Percentiles rank a stretch among this genome's conserved stretches.
Conservation (phyloP, 2,329 filamentous ascomycete genomes). For the Aaosphaeria arxii region DNA sequence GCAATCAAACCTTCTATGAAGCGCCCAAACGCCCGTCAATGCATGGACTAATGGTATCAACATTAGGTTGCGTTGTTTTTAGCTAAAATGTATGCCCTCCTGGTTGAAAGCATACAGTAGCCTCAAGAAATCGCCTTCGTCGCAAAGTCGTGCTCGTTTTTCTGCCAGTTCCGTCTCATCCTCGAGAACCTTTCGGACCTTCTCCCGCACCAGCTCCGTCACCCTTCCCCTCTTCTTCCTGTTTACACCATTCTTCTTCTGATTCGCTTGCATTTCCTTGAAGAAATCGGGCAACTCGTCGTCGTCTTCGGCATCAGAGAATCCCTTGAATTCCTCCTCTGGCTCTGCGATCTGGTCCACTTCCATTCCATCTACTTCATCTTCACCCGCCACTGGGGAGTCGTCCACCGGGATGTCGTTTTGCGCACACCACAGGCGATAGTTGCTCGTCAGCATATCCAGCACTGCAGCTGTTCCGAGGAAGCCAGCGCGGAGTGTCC, state of each 20-base stretch:
- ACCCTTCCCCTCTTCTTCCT: constrained; percentile 76
- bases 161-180: constrained; percentile 77
- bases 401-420: constrained; percentile 77
- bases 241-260: constrained; percentile 50
- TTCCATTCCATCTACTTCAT: constrained; percentile 48
- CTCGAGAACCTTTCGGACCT: constrained; percentile 81
- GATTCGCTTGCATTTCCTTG: constrained; percentile 60
- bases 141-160: constrained; percentile 78
- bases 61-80: constrained; percentile 1
- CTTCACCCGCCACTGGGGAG: constrained; percentile 36
- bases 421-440: constrained; percentile 84
- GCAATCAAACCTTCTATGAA: too few relatives aligned
- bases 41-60: not conserved
- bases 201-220: constrained; percentile 76
- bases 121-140: constrained; percentile 88
- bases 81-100: constrained; percentile 89
- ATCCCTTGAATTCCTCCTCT: constrained; percentile 47
- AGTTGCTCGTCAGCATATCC: constrained; percentile 81
- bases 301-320: constrained; percentile 51
- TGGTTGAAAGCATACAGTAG: constrained; percentile 82
- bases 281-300: constrained; percentile 84
- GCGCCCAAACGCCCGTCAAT: not conserved
- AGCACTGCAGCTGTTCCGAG: constrained; percentile 78
- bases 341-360: constrained; percentile 41
- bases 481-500: constrained; percentile 79